A percentile compares a stretch with the other conserved stretches of the same genome.
These are phyloP conservation scores for Penicillium sp. DNA, from an alignment of 2,329 filamentous ascomycete genomes.

Conservation along the genomic window DNA sequence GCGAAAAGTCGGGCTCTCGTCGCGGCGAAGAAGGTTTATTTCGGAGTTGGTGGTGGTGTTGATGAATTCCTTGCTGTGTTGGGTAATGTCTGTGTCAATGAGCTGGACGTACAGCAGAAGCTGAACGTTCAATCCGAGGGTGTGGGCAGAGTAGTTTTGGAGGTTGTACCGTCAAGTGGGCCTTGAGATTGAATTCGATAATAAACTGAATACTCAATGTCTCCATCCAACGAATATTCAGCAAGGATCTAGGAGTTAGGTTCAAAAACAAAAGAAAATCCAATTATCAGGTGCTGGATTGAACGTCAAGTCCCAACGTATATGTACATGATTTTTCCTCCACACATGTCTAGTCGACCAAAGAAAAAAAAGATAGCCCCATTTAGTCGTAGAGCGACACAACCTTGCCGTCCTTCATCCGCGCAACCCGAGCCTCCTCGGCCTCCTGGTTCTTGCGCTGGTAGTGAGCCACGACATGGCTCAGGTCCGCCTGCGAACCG, in stretches of 20 bases:
- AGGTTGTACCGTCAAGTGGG: slow-evolving; percentile 27
- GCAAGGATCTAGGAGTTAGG: neutral
- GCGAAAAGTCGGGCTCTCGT: slow-evolving; percentile 51
- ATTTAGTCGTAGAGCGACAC: slow-evolving; percentile 45
- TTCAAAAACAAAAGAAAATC: slow-evolving; percentile 26
- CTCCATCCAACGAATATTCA: neutral
- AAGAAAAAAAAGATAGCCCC: slow-evolving; percentile 18
- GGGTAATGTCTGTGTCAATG: slow-evolving; percentile 24
- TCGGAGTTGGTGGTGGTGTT: slow-evolving; percentile 64
- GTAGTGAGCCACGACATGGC: slow-evolving; percentile 61
- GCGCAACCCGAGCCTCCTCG: slow-evolving; percentile 55
- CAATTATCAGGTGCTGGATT: slow-evolving; percentile 28
- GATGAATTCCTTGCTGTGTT: slow-evolving; percentile 53
- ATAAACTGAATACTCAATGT: neutral
- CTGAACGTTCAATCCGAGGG: slow-evolving; percentile 43
- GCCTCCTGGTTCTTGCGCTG: slow-evolving; percentile 56
- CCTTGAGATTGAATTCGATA: neutral
- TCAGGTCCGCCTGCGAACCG: slow-evolving; percentile 59
- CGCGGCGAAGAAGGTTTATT: slow-evolving; percentile 65
- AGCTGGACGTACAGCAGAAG: slow-evolving; percentile 32
- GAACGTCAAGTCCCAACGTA: slow-evolving; percentile 29
- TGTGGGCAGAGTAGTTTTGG: slow-evolving; percentile 45
- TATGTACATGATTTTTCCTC: slow-evolving; percentile 36
- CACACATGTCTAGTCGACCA: slow-evolving; percentile 23
- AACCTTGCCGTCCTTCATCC: slow-evolving; percentile 45